Conservation (phyloP, 2,329 filamentous ascomycete species). For the Nothophoma quercina region DNA sequence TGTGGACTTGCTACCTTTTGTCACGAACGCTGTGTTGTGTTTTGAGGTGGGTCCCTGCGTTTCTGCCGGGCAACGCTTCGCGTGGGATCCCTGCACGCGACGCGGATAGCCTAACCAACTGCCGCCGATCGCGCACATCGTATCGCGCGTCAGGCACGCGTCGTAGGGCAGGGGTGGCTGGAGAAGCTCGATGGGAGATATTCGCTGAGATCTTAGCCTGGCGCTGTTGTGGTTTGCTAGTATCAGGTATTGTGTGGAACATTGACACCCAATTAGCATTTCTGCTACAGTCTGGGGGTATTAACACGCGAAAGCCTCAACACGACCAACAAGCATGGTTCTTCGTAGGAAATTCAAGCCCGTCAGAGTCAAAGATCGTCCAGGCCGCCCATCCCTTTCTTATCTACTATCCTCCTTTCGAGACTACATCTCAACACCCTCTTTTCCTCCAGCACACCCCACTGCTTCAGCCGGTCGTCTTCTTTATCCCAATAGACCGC, state of each 20-base stretch:
- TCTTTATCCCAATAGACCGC: conserved; percentile 60
- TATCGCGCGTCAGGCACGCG: conserved; percentile 8
- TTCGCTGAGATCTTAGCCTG: too few relatives aligned
- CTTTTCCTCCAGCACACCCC: conserved; percentile 49
- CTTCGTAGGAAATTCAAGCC: too few relatives aligned
- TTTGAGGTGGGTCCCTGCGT: conserved; percentile 30
- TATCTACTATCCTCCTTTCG: conserved; percentile 49
- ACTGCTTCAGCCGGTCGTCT: conserved; percentile 54
- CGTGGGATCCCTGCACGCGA: conserved; percentile 23
- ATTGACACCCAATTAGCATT: too few relatives aligned
- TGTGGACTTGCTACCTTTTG: background rate
- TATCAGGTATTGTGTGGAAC: too few relatives aligned
- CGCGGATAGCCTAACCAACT: conserved; percentile 5
- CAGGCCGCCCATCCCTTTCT: conserved; percentile 25
- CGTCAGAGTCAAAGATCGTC: conserved; percentile 9
- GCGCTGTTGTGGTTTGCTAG: too few relatives aligned
- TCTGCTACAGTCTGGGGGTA: too few relatives aligned
- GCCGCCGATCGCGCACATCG: conserved; percentile 16
- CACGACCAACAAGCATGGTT: too few relatives aligned
- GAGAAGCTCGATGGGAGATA: background rate
- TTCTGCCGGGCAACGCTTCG: conserved; percentile 25
- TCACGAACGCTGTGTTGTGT: conserved; percentile 23
- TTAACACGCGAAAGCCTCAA: too few relatives aligned
- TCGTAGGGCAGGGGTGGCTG: conserved; percentile 4
- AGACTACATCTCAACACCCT: conserved; percentile 55